These are phyloP conservation scores for Symbiotaphrina buchneri DNA, from an alignment of 495 filamentous ascomycete genomes.

Conservation along the genomic window DNA sequence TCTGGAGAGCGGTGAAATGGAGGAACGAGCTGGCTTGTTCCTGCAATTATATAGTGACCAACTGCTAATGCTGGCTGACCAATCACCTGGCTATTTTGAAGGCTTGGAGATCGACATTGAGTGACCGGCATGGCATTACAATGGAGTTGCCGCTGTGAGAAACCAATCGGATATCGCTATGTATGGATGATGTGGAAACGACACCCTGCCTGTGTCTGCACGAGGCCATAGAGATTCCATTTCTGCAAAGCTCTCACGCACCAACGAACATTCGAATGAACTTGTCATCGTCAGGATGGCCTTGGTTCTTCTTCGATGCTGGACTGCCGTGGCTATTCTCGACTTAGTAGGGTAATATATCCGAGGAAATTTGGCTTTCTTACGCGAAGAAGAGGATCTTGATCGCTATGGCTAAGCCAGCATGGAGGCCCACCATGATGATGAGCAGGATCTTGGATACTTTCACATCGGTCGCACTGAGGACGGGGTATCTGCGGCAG, in stretches of 20 bases:
- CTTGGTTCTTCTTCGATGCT: not conserved
- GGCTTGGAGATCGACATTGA: too few relatives aligned
- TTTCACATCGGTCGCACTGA: constrained; percentile 80
- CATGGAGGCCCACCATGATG: constrained; percentile 64
- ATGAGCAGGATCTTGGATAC: constrained; percentile 74
- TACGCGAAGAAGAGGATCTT: constrained; percentile 91
- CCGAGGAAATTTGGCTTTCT: too few relatives aligned
- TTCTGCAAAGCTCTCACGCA: not conserved
- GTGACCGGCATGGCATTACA: not conserved
- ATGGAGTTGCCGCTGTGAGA: not conserved
- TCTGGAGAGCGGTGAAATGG: too few relatives aligned
- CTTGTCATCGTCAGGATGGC: not conserved
- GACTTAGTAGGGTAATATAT: not conserved
- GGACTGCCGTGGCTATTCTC: not conserved
- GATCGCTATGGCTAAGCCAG: constrained; percentile 73
- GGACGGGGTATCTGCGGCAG: constrained; percentile 37
- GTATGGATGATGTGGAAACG: too few relatives aligned
- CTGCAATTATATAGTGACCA: too few relatives aligned
- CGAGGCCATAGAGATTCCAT: too few relatives aligned
- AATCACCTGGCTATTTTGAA: too few relatives aligned
- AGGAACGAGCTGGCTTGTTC: too few relatives aligned
- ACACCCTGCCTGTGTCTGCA: too few relatives aligned
- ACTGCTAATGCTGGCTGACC: too few relatives aligned
- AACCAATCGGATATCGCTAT: too few relatives aligned
- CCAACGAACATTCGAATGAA: not conserved